Evolutionary conservation across 805 yeast species (phyloP), one percentile per base, ranked within the genome.

Genomic region (Myxozyma kluyveri): DNA sequence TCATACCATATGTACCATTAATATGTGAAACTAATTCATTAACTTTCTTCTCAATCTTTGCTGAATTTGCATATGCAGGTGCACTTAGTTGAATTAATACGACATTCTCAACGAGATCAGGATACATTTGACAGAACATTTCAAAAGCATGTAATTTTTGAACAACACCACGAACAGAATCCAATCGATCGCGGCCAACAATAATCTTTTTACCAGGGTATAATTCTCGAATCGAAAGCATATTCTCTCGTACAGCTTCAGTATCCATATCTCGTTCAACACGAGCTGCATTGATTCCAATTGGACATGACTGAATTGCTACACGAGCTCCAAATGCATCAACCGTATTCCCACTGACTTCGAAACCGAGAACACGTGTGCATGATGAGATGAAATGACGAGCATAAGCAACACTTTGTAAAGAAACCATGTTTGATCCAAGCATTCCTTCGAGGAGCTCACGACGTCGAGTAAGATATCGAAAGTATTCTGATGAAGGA

Each of bases 91-190:
- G 99, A 61, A 93, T 85, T 61, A 91, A 73, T 3, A 88, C 93
- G 17, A 89, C 96, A 55, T 84, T 81, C 38, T 82, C 86, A 50
- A 86, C 76, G 95, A 96, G 88, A 59, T 89, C 89, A 1, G 99
- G 99, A 62, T 83, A 89, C 86, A 86, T 82, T 52, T 85, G 87
- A 59, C 93, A 73, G 60, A 93, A 88, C 71, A 82, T 80, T 63
- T 88, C 96, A 69, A 84, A 90, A 0, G 97, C 97, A 68, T 88
- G 85, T 35, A 93, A 72, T 68, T 93, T 93, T 70, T 93, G 98
- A 3, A 87, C 81, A 26, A 93, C 96, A 29, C 99, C 98, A 56
- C 96, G 81, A 19, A 91, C 96, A 7, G 84, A 72, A 67, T 93
- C 98, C 54, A 93, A 77, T 54, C 98, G 74, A 67, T 93, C 99